Base-by-base conservation (phyloP, 495 filamentous ascomycete genomes). In the Geopyxis carbonaria region DNA sequence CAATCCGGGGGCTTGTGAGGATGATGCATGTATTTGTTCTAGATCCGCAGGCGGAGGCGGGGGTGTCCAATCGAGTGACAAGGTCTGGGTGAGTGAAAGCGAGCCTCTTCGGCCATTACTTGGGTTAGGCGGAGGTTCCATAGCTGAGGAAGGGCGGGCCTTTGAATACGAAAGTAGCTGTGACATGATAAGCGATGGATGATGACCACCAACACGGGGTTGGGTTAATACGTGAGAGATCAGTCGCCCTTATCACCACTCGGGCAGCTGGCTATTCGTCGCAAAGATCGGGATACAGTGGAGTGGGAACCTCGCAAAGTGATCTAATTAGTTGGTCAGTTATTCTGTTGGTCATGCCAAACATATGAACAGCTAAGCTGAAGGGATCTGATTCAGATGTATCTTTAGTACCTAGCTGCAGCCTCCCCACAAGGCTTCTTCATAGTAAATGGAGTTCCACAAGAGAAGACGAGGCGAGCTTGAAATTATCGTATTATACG, bases 21-120 rank as follows among this genome's bases (percentile, higher is more conserved):
- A 55, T 6, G 53, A 56, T 10, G 53, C 53, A 28, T 56, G 53
- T 25, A 56, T 55, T 35, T 55, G 52, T 22, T 56, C 53, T 7
- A 56, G 37, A 18, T 54, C 51, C 33, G 51, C 51, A 22, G 50
- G 49, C 8, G 48, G 48, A 14, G 49, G 49, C 9, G 49, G 44
- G 21, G 51, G 29, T 20, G 50, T 40, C 38, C 38, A 41, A 28
- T 54, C 51, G 24, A 54, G 49, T 7, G 49, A 52, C 30, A 50
- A 49, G 11, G 51, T 54, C 31, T 54, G 51, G 15, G 45, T 48
- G 30, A 54, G 45, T 8, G 51, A 54, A 35, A 54, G 48, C 18
- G 51, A 54, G 33, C 51, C 51, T 45, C 51, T 49, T 31, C 51
- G 49, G 32, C 34, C 42, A 19, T 22, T 15, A 16, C 30, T 44